Evolutionary conservation across 768 basidiomycete genomes (phyloP).

Genomic region (Mycena belliarum): DNA sequence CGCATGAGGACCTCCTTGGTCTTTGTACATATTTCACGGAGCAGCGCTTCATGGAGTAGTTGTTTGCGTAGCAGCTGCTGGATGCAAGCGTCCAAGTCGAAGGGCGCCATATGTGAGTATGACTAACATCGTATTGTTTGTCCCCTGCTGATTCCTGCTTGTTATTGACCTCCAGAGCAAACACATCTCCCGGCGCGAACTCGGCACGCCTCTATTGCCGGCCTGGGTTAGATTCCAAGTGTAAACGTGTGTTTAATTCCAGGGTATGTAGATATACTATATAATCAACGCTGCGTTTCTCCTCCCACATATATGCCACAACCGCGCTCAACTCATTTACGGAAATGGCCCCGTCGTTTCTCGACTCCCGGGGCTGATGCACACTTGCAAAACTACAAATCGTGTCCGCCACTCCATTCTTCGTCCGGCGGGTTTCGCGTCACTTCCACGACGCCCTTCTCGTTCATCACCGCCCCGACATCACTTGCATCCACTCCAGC

Average conservation of each 20-base stretch:
- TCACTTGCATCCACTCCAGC: slow-evolving; percentile 46
- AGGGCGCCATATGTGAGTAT: slow-evolving; percentile 52
- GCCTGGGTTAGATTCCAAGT: too few species aligned
- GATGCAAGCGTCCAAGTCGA: slow-evolving; percentile 97
- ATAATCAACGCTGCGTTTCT: too few species aligned
- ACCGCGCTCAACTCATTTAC: too few species aligned
- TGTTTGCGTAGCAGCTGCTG: slow-evolving; percentile 88
- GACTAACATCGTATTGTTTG: not conserved
- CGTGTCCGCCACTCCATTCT: slow-evolving; percentile 42
- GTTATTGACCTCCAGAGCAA: not conserved
- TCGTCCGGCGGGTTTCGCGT: slow-evolving; percentile 47
- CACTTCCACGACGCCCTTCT: slow-evolving; percentile 45
- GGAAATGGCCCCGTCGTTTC: too few species aligned
- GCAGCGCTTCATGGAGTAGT: slow-evolving; percentile 88
- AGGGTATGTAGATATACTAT: too few species aligned
- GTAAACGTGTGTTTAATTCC: too few species aligned
- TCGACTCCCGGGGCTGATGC: too few species aligned
- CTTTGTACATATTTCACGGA: slow-evolving; percentile 99
- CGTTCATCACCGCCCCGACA: slow-evolving; percentile 45
- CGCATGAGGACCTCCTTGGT: slow-evolving; percentile 99
- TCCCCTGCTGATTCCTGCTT: not conserved
- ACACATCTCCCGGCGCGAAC: too few species aligned
- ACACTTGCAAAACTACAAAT: too few species aligned
- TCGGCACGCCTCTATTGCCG: too few species aligned
- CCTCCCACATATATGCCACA: too few species aligned